Evolutionary conservation across 441 rosid species (phyloP).

Genomic region (Syzygium syzygioides): DNA sequence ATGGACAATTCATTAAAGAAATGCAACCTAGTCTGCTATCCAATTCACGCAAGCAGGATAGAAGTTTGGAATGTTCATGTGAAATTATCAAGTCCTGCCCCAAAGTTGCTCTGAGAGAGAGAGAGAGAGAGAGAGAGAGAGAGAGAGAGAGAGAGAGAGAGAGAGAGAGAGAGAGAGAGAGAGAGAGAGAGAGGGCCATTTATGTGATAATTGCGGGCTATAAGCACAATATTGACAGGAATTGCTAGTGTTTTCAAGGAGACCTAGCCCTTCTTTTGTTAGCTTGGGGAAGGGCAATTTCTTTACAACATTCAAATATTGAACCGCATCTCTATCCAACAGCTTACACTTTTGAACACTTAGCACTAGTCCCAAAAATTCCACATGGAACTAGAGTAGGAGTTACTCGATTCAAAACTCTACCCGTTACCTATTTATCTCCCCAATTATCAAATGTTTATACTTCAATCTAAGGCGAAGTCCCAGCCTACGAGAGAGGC

Average conservation of each 20-base stretch:
- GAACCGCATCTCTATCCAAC: not conserved
- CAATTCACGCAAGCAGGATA: no score
- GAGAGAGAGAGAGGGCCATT: not conserved
- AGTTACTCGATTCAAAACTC: no score
- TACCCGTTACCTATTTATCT: not conserved
- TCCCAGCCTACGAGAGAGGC: not conserved
- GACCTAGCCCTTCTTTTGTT: not conserved
- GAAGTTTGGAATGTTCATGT: no score
- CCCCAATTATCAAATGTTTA: not conserved
- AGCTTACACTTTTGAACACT: not conserved
- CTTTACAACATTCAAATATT: not conserved
- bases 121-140: not conserved
- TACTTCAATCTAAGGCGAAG: not conserved
- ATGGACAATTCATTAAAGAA: no score
- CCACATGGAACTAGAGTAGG: no score
- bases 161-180: not conserved
- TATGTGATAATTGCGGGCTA: not conserved
- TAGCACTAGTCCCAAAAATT: no score
- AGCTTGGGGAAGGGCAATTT: not conserved
- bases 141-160: not conserved
- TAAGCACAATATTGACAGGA: not conserved
- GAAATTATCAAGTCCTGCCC: no score
- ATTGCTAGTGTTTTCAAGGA: not conserved
- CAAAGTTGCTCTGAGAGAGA: not conserved
- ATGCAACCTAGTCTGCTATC: no score